A percentile compares a stretch with the other conserved stretches of the same genome.
Conservation (phyloP, 768 basidiomycete genomes). For the Phlebiopsis gigantea region DNA sequence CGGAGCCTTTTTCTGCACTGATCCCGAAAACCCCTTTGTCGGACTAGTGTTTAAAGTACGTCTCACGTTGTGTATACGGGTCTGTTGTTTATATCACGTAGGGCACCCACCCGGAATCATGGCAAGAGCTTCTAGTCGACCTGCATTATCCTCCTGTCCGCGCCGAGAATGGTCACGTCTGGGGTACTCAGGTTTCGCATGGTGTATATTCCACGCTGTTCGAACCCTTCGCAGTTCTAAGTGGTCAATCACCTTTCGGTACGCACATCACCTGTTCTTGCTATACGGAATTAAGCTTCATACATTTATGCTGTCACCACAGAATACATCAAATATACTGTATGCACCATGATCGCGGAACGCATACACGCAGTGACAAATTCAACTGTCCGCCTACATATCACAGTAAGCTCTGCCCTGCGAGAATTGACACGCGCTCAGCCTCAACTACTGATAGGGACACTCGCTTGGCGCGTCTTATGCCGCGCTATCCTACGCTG, state of each 20-base stretch:
- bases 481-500: conserved; percentile 10
- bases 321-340: conserved; percentile 10
- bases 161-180: conserved; percentile 8
- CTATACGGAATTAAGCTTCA: not conserved
- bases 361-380: not conserved
- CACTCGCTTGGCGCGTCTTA: conserved; percentile 14
- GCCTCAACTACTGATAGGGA: not conserved
- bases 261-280: not conserved
- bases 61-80: not conserved
- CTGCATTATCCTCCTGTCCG: conserved; percentile 11
- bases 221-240: conserved; percentile 6
- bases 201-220: conserved; percentile 12
- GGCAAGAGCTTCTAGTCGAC: conserved; percentile 12
- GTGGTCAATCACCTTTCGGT: conserved; percentile 11
- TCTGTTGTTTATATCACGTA: not conserved
- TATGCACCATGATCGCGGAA: conserved; percentile 1
- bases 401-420: conserved; percentile 7
- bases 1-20: conserved; percentile 9
- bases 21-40: conserved; percentile 9
- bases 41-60: conserved; percentile 13
- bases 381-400: conserved; percentile 1
- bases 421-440: not conserved
- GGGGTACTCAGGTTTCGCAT: conserved; percentile 12
- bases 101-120: conserved; percentile 14
- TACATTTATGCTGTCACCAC: not conserved